Base-by-base conservation (phyloP, 78 protist species). In the Dictyostelium firmibasis region DNA sequence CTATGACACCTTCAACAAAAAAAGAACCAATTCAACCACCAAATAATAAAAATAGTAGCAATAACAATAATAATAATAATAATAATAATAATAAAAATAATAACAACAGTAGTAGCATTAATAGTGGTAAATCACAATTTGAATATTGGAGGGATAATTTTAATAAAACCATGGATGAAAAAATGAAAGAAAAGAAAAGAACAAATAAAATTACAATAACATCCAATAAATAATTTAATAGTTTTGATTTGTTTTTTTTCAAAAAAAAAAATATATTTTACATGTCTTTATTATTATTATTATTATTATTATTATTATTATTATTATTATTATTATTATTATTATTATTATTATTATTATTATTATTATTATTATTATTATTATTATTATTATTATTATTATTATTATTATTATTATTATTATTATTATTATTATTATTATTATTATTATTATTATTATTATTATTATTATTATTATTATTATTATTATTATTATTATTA, bases 101-200 rank as follows among this genome's bases (percentile, higher is more conserved):
- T 31, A 72, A 13, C 13, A 72, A 33, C 33, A 9, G 13, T 31
- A 72, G 13, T 72, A 31, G 13, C 13, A 43, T 2, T 8, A 4
- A 6, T 11, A 41, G 41, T 25, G 70, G 50, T 43, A 53, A 81
- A 81, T 25, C 38, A 25, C 57, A 31, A 41, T 81, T 81, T 81
- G 35, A 50, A 81, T 47, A 47, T 33, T 82, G 86, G 86, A 82
- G 86, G 60, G 75, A 82, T 14, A 29, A 33, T 35, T 82, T 82
- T 82, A 82, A 82, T 27, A n/a, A 27, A 9, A 27, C 86, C 2
- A 82, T 82, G 86, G 86, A 82, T 82, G 62, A 38, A 35, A 81
- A 47, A 81, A 47, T 38, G 69, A 47, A 27, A 81, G 85, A 47
- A 27, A 81, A 29, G 31, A 47, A 47, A 18, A 81, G 85, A 29